Percentiles rank a stretch among this genome's conserved stretches.
Evolutionary conservation across 2,329 filamentous ascomycete genomes (phyloP).

Genomic region (Beauveria australis): DNA sequence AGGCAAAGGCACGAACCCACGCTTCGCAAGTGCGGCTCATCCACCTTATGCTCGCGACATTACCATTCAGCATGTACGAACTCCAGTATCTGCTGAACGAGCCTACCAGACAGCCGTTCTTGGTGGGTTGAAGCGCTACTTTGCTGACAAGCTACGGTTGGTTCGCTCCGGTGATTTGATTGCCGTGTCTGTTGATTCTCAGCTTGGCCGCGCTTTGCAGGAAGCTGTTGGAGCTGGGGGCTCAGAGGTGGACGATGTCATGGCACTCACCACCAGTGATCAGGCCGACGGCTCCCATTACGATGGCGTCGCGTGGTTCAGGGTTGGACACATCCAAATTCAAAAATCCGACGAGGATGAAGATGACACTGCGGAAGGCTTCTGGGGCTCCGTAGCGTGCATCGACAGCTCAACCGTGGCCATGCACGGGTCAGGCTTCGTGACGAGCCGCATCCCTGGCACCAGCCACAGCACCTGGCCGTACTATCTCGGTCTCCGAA

Average conservation of each 20-base stretch:
- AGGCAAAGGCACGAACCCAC: conserved; percentile 44
- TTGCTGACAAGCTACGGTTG: conserved; percentile 73
- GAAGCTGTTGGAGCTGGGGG: conserved; percentile 54
- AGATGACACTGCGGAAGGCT: conserved; percentile 55
- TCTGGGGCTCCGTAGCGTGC: conserved; percentile 79
- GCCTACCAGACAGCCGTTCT: conserved; percentile 79
- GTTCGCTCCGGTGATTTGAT: conserved; percentile 83
- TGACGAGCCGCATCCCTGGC: conserved; percentile 71
- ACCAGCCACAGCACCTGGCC: conserved; percentile 74
- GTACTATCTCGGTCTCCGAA: conserved; percentile 77
- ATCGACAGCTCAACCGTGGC: conserved; percentile 82
- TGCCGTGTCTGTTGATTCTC: conserved; percentile 80
- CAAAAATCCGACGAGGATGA: conserved; percentile 45
- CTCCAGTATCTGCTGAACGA: conserved; percentile 78
- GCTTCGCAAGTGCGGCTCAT: conserved; percentile 45
- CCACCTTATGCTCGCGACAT: conserved; percentile 65
- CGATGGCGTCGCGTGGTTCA: conserved; percentile 82
- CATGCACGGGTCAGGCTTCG: conserved; percentile 86
- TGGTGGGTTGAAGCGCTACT: conserved; percentile 78
- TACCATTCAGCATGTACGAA: conserved; percentile 79
- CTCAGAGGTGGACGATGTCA: conserved; percentile 63
- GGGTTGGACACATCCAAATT: conserved; percentile 64
- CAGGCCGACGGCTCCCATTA: conserved; percentile 26
- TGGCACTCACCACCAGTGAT: conserved; percentile 40
- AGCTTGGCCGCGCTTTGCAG: conserved; percentile 72